Base-by-base conservation (phyloP, 495 filamentous ascomycete genomes). In the Podospora pseudocomata region DNA sequence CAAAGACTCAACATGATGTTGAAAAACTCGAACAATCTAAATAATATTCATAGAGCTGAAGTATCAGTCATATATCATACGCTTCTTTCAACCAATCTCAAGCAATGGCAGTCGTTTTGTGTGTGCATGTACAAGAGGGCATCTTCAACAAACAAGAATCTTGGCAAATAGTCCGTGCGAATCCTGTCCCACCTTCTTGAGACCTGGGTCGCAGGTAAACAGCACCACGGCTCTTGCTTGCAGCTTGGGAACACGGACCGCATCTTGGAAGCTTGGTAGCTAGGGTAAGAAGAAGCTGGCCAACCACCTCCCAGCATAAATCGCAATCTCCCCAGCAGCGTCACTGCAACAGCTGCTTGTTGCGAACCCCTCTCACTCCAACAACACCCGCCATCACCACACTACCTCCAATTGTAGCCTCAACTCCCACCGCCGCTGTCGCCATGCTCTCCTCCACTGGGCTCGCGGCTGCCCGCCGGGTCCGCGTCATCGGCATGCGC, bases 391-490 rank as follows among this genome's bases (percentile, higher is more conserved):
- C 11, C 61, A 63, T 30, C 64, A 64, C 7, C 67, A 20, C 60
- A 23, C 32, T 57, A 67, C 60, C 65, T 27, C 30, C 69, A 59
- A 34, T 60, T 55, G n/a, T 65, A 19, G 34, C 20, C 34, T 23
- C 32, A 63, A 28, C n/a, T 18, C 9, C 16, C 62, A n/a, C n/a
- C 19, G n/a, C 44, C 57, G 49, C 57, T 30, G 60, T 55, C 59
- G 57, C 66, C 60, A 79, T 79, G 77, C 73, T 67, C 68, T 71
- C 74, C 23, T 16, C 73, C 65, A 74, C 78, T 68, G 73, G 73
- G 53, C 71, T 68, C 39, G 68, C 68, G 61, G 62, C 73, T 23
- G 74, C 68, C 34, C 73, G 72, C 44, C 71, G 70, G 67, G 65
- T 63, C 68, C 65, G 67, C 59, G 64, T 67, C 32, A 61, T 59